Percentiles rank a stretch among this genome's conserved stretches.
These are phyloP conservation scores for Rubia occidens DNA, from an alignment of 305 asterid genomes.

Conservation along the genomic window DNA sequence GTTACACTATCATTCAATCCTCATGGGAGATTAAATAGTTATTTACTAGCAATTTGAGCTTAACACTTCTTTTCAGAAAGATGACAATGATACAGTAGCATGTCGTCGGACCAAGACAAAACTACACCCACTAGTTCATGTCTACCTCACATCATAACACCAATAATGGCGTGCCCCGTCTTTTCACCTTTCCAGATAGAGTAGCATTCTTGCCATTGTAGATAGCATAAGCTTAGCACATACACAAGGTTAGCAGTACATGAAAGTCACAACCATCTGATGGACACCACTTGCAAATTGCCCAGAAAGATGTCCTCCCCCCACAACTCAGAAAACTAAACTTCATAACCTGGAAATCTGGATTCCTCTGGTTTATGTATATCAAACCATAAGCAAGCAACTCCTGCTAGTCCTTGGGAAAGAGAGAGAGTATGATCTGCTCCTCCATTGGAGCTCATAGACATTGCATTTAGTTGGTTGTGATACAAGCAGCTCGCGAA, in stretches of 20 bases:
- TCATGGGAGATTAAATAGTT: too few species aligned
- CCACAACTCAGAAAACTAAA: constrained; percentile 21
- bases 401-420: constrained; percentile 61
- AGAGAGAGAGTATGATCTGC: constrained; percentile 33
- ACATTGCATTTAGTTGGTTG: constrained; percentile 18
- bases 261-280: background rate
- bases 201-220: background rate
- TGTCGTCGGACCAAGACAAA: background rate
- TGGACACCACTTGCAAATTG: background rate
- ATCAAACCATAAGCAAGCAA: constrained; percentile 65
- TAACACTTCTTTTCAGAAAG: background rate
- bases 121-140: background rate
- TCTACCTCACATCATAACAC: background rate
- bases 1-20: too few species aligned
- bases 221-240: background rate
- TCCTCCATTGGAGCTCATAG: background rate
- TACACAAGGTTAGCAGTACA: background rate
- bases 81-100: background rate
- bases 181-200: background rate
- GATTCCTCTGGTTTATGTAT: constrained; percentile 32
- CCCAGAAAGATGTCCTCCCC: background rate
- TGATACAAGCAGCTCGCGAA: constrained; percentile 53
- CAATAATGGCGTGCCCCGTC: background rate
- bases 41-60: background rate
- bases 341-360: constrained; percentile 65